Evolutionary conservation across 495 filamentous ascomycete species (phyloP).

Genomic region (Aspergillus diversus): DNA sequence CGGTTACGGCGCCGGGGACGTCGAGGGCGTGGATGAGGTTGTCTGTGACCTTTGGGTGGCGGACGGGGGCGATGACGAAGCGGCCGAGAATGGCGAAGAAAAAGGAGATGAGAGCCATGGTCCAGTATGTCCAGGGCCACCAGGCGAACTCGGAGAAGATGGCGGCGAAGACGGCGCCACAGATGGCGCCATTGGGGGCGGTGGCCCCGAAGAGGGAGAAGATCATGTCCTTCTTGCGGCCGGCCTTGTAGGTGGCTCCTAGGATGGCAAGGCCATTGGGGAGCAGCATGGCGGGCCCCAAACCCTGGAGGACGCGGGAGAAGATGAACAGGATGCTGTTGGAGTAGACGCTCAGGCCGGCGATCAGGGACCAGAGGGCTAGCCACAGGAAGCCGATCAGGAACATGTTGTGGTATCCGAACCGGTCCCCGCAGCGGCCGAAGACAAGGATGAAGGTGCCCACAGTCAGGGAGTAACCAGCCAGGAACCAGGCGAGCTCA

Average conservation of each 20-base stretch:
- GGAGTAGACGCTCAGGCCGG: constrained; percentile 53
- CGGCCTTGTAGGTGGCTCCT: constrained; percentile 57
- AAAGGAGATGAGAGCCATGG: constrained; percentile 50
- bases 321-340: constrained; percentile 60
- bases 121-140: constrained; percentile 74
- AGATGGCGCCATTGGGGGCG: constrained; percentile 57
- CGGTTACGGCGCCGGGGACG: constrained; percentile 51
- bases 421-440: constrained; percentile 62
- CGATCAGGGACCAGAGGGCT: constrained; percentile 59
- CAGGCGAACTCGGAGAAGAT: constrained; percentile 56
- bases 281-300: constrained; percentile 63
- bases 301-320: constrained; percentile 61
- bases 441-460: constrained; percentile 69
- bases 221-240: constrained; percentile 62
- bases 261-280: constrained; percentile 68
- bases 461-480: constrained; percentile 60
- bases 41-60: constrained; percentile 20
- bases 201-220: constrained; percentile 67
- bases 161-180: constrained; percentile 53
- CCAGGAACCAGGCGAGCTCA: constrained; percentile 56
- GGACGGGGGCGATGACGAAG: constrained; percentile 53
- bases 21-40: constrained; percentile 41
- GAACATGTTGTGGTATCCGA: constrained; percentile 61
- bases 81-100: constrained; percentile 43
- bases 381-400: constrained; percentile 61